Evolutionary conservation across 2,329 filamentous ascomycete genomes (phyloP).

Genomic region (Aspergillaceae sp.): DNA sequence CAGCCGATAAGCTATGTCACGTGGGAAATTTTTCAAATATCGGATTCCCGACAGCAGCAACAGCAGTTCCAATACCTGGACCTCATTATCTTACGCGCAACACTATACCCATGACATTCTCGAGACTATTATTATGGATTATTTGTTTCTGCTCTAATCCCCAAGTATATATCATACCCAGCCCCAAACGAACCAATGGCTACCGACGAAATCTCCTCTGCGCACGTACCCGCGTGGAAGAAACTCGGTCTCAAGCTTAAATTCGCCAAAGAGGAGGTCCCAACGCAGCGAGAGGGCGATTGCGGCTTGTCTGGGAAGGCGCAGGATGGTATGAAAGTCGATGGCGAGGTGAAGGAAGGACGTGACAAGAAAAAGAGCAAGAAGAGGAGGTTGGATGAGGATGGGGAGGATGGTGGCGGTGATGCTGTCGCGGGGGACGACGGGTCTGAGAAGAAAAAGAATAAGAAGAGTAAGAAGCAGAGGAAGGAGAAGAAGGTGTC

Average conservation of each 20-base stretch:
- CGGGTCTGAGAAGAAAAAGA: conserved; percentile 4
- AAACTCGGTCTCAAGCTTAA: conserved; percentile 53
- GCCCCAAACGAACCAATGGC: conserved; percentile 10
- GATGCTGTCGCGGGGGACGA: conserved; percentile 1
- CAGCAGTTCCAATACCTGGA: too few species aligned
- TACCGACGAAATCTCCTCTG: conserved; percentile 4
- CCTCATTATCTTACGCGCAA: too few species aligned
- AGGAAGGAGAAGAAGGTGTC: conserved; percentile 50
- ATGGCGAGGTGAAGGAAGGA: conserved; percentile 1
- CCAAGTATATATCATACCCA: neutral
- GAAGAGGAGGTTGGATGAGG: conserved; percentile 12
- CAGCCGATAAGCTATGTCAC: too few species aligned
- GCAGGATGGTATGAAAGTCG: conserved; percentile 1
- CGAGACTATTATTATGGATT: too few species aligned
- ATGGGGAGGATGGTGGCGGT: conserved; percentile 1
- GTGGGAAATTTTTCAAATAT: too few species aligned
- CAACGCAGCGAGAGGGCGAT: conserved; percentile 16
- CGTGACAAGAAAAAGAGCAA: conserved; percentile 3
- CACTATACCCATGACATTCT: too few species aligned
- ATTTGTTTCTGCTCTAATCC: too few species aligned
- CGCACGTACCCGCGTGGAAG: conserved; percentile 50
- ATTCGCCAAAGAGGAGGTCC: conserved; percentile 32
- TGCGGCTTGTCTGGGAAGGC: neutral
- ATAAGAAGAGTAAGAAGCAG: conserved; percentile 2
- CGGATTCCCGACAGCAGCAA: too few species aligned